phyloP scores from a whole-genome alignment of 2,329 filamentous ascomycete species.

The Epicoccum nigrum region DNA sequence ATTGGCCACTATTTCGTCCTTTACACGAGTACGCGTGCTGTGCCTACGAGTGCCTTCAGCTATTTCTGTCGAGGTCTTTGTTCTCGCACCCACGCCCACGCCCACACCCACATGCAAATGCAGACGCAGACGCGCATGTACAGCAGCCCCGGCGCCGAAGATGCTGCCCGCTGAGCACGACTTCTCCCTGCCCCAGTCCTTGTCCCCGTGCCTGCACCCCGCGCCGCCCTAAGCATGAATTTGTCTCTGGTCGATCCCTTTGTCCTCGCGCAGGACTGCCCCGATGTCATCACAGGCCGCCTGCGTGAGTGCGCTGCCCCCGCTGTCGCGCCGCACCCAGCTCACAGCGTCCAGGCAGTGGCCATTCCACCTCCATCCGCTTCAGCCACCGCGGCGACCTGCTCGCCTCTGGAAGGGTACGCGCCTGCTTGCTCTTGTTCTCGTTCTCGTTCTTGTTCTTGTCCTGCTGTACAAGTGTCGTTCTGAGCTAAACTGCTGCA shows the following conservation, averaged over 20 bases:
- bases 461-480: too few species aligned
- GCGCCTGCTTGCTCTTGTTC: constrained; percentile 19
- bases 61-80: too few species aligned
- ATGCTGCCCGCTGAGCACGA: constrained; percentile 28
- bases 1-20: too few species aligned
- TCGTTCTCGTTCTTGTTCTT: too few species aligned
- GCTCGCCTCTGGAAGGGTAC: constrained; percentile 86
- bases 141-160: constrained; percentile 22
- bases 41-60: too few species aligned
- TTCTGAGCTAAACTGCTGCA: constrained; percentile 30
- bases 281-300: constrained; percentile 85
- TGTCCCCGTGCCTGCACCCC: constrained; percentile 4
- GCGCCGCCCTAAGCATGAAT: constrained; percentile 63
- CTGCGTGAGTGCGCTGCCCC: constrained; percentile 65
- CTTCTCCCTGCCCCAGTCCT: constrained; percentile 6
- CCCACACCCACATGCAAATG: background rate
- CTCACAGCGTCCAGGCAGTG: constrained; percentile 56
- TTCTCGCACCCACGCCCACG: too few species aligned
- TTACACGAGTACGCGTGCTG: too few species aligned
- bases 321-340: constrained; percentile 7
- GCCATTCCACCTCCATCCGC: constrained; percentile 71
- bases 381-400: constrained; percentile 96
- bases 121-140: constrained; percentile 15
- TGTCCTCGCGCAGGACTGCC: constrained; percentile 79
- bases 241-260: constrained; percentile 74